Evolutionary conservation across 345 rosid species (phyloP).

Genomic region (Populus tremula): DNA sequence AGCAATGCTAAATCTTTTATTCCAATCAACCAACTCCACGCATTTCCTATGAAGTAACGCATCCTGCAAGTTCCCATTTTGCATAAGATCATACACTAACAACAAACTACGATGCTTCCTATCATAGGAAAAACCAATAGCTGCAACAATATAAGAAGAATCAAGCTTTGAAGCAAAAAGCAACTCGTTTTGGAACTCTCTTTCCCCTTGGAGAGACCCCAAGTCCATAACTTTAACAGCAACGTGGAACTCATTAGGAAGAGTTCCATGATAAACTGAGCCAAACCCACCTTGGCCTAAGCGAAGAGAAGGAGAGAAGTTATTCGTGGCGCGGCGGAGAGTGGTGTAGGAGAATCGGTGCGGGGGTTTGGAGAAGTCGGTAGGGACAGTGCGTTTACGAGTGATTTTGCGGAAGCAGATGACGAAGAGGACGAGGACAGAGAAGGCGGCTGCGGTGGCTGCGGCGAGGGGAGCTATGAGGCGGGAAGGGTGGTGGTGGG

Average conservation of each 20-base stretch:
- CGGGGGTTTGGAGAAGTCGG: constrained; percentile 36
- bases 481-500: constrained; percentile 32
- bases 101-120: constrained; percentile 61
- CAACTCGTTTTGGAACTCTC: constrained; percentile 93
- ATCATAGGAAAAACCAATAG: constrained; percentile 73
- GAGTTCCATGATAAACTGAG: constrained; percentile 68
- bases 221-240: constrained; percentile 94
- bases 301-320: constrained; percentile 66
- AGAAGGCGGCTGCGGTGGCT: constrained; percentile 46
- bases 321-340: constrained; percentile 75
- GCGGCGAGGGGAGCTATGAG: constrained; percentile 38
- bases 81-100: constrained; percentile 81
- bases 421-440: constrained; percentile 37
- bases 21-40: constrained; percentile 68
- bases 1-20: constrained; percentile 47
- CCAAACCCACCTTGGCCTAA: constrained; percentile 98
- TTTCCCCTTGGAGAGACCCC: constrained; percentile 87
- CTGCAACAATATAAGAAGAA: constrained; percentile 56
- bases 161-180: constrained; percentile 67
- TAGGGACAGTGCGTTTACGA: constrained; percentile 72
- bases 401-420: constrained; percentile 66
- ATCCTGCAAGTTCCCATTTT: constrained; percentile 78
- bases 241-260: constrained; percentile 38
- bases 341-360: constrained; percentile 69
- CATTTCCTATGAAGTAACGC: constrained; percentile 70